Conservation (phyloP, 2,329 filamentous ascomycete species). For the Huntiella decipiens region DNA sequence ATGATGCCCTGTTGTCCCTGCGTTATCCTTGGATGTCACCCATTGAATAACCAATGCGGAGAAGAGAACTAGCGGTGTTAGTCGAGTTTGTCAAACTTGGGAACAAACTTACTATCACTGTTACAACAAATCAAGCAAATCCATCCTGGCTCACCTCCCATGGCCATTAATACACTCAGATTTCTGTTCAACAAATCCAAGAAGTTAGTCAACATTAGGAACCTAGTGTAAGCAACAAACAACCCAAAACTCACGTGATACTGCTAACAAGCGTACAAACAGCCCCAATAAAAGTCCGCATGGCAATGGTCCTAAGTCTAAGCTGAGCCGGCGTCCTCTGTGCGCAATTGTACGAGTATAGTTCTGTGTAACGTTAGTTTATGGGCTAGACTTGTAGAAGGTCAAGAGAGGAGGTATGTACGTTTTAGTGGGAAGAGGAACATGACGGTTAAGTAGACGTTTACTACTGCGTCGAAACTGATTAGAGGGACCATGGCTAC, state of each 20-base stretch:
- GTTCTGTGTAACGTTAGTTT: conserved; percentile 19
- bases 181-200: conserved; percentile 24
- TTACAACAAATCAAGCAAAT: conserved; percentile 48
- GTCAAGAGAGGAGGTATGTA: conserved; percentile 15
- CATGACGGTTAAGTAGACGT: conserved; percentile 43
- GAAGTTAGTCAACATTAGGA: neutral
- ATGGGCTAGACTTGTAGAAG: neutral
- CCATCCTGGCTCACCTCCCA: conserved; percentile 44
- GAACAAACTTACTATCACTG: conserved; percentile 31
- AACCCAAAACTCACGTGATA: conserved; percentile 27
- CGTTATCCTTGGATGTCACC: conserved; percentile 31
- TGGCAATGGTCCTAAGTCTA: conserved; percentile 31
- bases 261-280: conserved; percentile 37
- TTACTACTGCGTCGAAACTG: conserved; percentile 39
- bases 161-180: conserved; percentile 35
- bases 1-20: conserved; percentile 15
- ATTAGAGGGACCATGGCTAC: conserved; percentile 42
- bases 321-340: conserved; percentile 22
- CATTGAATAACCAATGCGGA: conserved; percentile 42
- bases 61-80: conserved; percentile 30
- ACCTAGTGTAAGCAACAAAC: neutral
- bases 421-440: conserved; percentile 41
- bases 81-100: neutral
- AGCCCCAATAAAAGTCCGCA: conserved; percentile 40
- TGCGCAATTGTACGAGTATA: conserved; percentile 34